Evolutionary conservation across 208 protist genomes (phyloP).

Genomic region (Trypanosoma congolense): DNA sequence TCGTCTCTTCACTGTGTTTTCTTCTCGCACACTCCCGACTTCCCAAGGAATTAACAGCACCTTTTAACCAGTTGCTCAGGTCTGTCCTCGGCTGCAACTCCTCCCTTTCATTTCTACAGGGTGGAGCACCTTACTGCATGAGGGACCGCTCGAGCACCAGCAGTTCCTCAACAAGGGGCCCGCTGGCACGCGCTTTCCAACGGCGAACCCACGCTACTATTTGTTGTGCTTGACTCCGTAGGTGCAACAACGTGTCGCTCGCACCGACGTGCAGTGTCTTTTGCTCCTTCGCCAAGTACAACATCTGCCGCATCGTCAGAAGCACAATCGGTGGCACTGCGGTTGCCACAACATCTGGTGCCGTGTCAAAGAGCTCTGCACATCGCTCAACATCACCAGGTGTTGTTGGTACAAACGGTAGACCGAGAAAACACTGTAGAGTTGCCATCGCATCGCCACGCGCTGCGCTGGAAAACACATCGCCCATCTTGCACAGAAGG

Average conservation of each 20-base stretch:
- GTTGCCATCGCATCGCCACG: conserved; percentile 38
- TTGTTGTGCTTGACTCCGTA: conserved; percentile 44
- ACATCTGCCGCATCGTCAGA: conserved; percentile 26
- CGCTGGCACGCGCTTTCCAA: conserved; percentile 27
- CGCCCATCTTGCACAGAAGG: conserved; percentile 52
- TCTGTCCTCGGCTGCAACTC: neutral
- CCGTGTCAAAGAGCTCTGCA: conserved; percentile 23
- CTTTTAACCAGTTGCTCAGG: neutral
- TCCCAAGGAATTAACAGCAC: neutral
- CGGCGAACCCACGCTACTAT: conserved; percentile 50
- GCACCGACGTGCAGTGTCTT: conserved; percentile 8
- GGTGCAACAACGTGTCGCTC: conserved; percentile 1
- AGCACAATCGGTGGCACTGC: conserved; percentile 33
- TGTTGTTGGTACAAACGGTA: conserved; percentile 54
- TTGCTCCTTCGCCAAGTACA: conserved; percentile 21
- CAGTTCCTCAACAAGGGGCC: conserved; percentile 29
- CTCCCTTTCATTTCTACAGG: neutral
- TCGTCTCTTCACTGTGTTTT: neutral
- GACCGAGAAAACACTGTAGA: conserved; percentile 34
- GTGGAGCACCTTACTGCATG: conserved; percentile 4
- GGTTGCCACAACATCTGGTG: conserved; percentile 19
- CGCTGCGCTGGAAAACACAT: conserved; percentile 35
- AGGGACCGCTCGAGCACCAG: conserved; percentile 8
- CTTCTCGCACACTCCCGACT: neutral
- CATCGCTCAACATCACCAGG: conserved; percentile 19